Base-by-base conservation (phyloP, 176 grass and related monocot genomes). In the Calamus simplicifolius region DNA sequence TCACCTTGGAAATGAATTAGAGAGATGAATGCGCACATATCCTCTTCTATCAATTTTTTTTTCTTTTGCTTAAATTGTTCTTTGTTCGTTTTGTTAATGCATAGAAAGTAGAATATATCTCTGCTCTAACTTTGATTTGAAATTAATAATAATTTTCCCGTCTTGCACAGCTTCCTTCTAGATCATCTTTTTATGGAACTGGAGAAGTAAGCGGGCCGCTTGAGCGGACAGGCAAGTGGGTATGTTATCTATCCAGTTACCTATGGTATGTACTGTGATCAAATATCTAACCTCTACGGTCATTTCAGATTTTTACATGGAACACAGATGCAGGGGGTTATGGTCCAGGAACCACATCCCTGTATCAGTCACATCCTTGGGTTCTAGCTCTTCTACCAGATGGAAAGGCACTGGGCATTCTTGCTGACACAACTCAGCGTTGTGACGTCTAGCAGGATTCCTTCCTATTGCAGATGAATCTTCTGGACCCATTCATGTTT, bases 301-400 rank as follows among this genome's bases (percentile, higher is more conserved):
- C 28, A 16, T 54, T 19, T 64, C 58, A 96, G 91, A 77, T 96
- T 77, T 96, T 90, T 73, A 88, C 91, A 51, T 96, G 91, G 91
- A 96, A 96, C 77, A 96, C 86, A 18, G 86, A 85, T 69, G 91
- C 83, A 62, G 85, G 91, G 91, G 83, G 86, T 72, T 96, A 66
- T 63, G 77, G 86, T 16, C 78, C 83, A 74, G 80, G 65, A 78
- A 96, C 91, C 19, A 87, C 80, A 19, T 90, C 91, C 17, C 73
- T 96, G 49, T 96, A 96, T 57, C 91, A 96, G 63, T 90, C 91
- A 29, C 91, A 96, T 65, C 86, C 91, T 62, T 96, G 86, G 86
- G 91, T 96, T 57, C 50, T 96, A 69, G 86, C 91, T n/a, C 16
- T 96, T 56, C 75, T 96, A 49, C 78, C 91, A 62, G 86, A 96